A percentile compares a stretch with the other conserved stretches of the same genome.
Conservation (phyloP, 345 rosid species). For the Theobroma cacao region DNA sequence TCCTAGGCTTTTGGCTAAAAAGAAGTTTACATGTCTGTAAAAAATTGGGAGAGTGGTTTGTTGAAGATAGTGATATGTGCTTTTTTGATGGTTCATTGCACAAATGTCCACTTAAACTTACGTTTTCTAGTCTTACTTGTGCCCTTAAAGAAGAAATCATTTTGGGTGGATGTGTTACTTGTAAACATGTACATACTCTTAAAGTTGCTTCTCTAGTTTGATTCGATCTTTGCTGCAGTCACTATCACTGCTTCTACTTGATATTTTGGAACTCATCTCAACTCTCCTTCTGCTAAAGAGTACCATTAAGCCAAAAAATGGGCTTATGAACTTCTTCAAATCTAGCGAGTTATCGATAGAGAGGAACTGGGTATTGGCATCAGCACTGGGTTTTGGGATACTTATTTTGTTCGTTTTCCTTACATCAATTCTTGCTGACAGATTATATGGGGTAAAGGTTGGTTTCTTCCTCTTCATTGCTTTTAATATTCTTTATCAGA, state of each 20-base stretch:
- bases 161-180: neutral
- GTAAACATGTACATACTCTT: neutral
- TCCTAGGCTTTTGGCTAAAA: neutral
- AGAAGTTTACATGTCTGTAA: neutral
- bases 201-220: conserved; percentile 5
- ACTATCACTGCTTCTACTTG: conserved; percentile 51
- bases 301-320: conserved; percentile 44
- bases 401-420: conserved; percentile 51
- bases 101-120: neutral
- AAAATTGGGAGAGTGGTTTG: neutral
- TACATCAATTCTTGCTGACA: conserved; percentile 48
- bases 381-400: conserved; percentile 60
- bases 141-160: neutral
- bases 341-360: conserved; percentile 21
- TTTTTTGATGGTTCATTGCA: neutral
- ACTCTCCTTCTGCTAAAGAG: conserved; percentile 48
- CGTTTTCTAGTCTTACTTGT: neutral
- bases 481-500: neutral
- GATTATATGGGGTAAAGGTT: conserved; percentile 51
- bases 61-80: too few species aligned
- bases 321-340: conserved; percentile 40
- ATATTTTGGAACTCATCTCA: conserved; percentile 54
- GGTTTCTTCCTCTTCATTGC: conserved; percentile 13
- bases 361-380: conserved; percentile 63
- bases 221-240: conserved; percentile 38